Evolutionary conservation across 345 rosid genomes (phyloP).

Genomic region (Populus tremula): DNA sequence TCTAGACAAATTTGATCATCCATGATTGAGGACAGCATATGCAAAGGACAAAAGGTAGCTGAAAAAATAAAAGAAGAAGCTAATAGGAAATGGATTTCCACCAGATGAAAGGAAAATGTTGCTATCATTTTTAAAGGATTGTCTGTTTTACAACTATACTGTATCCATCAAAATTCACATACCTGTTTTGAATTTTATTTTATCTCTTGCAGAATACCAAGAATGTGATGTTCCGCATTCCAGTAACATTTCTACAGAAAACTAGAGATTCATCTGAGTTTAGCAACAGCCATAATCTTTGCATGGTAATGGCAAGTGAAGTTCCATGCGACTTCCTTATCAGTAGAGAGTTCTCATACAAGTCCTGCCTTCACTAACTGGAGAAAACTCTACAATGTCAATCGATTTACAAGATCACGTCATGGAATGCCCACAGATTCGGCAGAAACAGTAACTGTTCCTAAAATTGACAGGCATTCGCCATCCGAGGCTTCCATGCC

Average conservation of each 20-base stretch:
- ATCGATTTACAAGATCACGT: constrained; percentile 19
- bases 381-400: background rate
- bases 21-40: background rate
- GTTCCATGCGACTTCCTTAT: background rate
- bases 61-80: background rate
- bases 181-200: background rate
- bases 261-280: constrained; percentile 13
- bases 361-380: constrained; percentile 4
- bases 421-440: constrained; percentile 29
- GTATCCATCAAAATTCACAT: background rate
- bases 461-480: constrained; percentile 51
- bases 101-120: background rate
- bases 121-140: background rate
- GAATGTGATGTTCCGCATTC: constrained; percentile 3
- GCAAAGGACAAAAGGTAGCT: background rate
- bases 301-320: background rate
- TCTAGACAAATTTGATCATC: background rate
- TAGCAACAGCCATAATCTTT: constrained; percentile 2
- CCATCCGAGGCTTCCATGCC: constrained; percentile 43
- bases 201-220: background rate
- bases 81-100: background rate
- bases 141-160: background rate
- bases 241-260: background rate
- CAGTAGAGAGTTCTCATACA: background rate
- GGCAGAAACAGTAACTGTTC: constrained; percentile 30